Evolutionary conservation across 306 rosid genomes (phyloP).

Genomic region (Trifolium subterraneum): DNA sequence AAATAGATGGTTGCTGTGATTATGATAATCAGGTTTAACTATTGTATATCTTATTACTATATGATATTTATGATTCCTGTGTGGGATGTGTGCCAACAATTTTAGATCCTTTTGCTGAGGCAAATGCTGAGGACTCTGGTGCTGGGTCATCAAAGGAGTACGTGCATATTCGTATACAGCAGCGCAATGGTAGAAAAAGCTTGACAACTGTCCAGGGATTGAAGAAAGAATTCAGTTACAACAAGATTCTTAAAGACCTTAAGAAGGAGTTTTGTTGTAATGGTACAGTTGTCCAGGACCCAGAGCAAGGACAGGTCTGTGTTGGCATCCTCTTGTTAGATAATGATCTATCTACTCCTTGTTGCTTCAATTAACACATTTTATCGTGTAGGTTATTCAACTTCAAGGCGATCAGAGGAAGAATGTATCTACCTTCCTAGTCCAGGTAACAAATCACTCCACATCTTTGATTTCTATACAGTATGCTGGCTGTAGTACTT

Average conservation of each 20-base stretch:
- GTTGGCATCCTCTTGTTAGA: neutral
- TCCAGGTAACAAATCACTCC: slow-evolving; percentile 57
- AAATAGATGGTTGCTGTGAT: slow-evolving; percentile 3
- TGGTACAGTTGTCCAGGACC: slow-evolving; percentile 95
- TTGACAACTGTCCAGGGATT: slow-evolving; percentile 93
- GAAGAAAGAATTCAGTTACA: slow-evolving; percentile 91
- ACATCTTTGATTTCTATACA: slow-evolving; percentile 6
- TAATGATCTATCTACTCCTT: neutral
- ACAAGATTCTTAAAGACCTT: slow-evolving; percentile 86
- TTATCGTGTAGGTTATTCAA: slow-evolving; percentile 74
- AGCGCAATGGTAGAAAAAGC: slow-evolving; percentile 91
- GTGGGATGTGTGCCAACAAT: slow-evolving; percentile 7
- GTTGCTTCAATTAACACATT: slow-evolving; percentile 20
- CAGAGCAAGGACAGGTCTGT: slow-evolving; percentile 88
- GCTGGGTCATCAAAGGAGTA: slow-evolving; percentile 87
- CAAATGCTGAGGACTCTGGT: slow-evolving; percentile 73
- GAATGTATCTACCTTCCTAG: slow-evolving; percentile 65
- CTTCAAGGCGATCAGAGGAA: slow-evolving; percentile 94
- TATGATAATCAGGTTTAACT: neutral
- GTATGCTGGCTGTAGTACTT: neutral
- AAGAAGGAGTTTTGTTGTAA: slow-evolving; percentile 91
- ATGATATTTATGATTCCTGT: neutral
- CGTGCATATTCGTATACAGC: slow-evolving; percentile 90
- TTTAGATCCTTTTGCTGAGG: slow-evolving; percentile 95
- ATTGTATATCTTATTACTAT: neutral